Evolutionary conservation across 352 stramenopile genomes (phyloP).

Genomic region (Globisporangium solare): DNA sequence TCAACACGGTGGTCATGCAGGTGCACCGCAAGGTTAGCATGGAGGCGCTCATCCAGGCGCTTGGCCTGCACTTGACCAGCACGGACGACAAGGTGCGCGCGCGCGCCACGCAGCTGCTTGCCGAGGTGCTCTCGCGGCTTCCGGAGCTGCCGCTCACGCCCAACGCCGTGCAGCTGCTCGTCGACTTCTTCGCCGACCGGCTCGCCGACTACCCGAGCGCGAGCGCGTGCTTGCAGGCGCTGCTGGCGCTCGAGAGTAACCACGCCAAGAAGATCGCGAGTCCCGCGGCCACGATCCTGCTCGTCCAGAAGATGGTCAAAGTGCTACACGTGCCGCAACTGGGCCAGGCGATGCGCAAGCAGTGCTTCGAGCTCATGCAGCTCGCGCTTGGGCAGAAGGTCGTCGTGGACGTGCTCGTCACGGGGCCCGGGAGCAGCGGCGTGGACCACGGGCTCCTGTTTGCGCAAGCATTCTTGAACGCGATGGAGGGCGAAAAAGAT

Average conservation of each 20-base stretch:
- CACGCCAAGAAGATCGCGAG: slow-evolving; percentile 54
- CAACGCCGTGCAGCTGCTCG: slow-evolving; percentile 67
- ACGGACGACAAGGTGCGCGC: slow-evolving; percentile 76
- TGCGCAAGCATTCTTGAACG: slow-evolving; percentile 67
- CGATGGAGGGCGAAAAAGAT: slow-evolving; percentile 90
- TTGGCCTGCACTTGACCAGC: slow-evolving; percentile 68
- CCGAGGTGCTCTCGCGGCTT: slow-evolving; percentile 85
- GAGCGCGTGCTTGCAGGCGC: slow-evolving; percentile 66
- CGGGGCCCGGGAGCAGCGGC: slow-evolving; percentile 20
- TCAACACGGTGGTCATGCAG: slow-evolving; percentile 88
- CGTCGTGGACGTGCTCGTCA: slow-evolving; percentile 49
- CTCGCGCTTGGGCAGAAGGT: slow-evolving; percentile 52
- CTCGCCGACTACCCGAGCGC: slow-evolving; percentile 83
- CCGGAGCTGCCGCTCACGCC: slow-evolving; percentile 74
- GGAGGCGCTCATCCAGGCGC: slow-evolving; percentile 74
- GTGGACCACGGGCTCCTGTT: slow-evolving; percentile 51
- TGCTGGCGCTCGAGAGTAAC: slow-evolving; percentile 68
- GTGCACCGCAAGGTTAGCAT: slow-evolving; percentile 74
- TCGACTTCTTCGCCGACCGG: slow-evolving; percentile 84
- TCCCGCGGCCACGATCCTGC: slow-evolving; percentile 40
- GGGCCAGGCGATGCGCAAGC: slow-evolving; percentile 82
- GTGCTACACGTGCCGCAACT: slow-evolving; percentile 77
- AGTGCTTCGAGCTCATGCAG: slow-evolving; percentile 81
- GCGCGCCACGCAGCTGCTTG: slow-evolving; percentile 77
- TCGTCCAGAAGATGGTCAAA: slow-evolving; percentile 61